phyloP scores from a whole-genome alignment of 371 early-diverging fungal genomes.

The Mortierella sp. region DNA sequence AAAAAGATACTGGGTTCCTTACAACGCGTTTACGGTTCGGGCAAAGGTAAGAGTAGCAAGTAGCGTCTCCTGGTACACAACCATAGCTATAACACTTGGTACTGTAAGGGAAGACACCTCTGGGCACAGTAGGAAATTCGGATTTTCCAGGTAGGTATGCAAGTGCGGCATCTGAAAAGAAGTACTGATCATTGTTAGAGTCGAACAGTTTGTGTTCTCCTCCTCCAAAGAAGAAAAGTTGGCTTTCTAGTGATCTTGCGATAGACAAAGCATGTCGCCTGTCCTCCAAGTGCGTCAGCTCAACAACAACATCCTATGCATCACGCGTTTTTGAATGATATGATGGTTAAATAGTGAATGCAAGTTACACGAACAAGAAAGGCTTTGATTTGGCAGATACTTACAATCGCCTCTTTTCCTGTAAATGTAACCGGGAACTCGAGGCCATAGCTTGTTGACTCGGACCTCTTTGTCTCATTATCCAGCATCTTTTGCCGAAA shows the following conservation, averaged over 20 bases:
- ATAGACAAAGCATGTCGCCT: constrained; percentile 53
- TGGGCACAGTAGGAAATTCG: constrained; percentile 43
- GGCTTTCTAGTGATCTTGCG: constrained; percentile 42
- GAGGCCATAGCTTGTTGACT: constrained; percentile 74
- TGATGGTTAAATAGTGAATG: background rate
- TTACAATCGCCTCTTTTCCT: constrained; percentile 88
- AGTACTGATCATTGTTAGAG: constrained; percentile 52
- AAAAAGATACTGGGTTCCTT: constrained; percentile 7
- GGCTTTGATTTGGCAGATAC: constrained; percentile 24
- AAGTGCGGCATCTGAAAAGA: constrained; percentile 43
- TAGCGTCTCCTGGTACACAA: constrained; percentile 37
- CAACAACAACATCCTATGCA: constrained; percentile 46
- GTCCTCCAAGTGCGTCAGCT: constrained; percentile 46
- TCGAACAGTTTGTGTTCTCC: constrained; percentile 44
- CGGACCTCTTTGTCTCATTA: constrained; percentile 46
- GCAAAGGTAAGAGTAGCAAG: constrained; percentile 55
- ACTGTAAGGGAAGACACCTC: constrained; percentile 49
- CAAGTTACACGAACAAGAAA: background rate
- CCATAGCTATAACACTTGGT: constrained; percentile 40
- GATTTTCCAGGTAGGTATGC: constrained; percentile 45
- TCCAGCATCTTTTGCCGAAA: constrained; percentile 53
- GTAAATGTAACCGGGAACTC: constrained; percentile 86
- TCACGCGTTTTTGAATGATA: background rate
- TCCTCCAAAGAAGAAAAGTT: constrained; percentile 48
- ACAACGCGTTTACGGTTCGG: constrained; percentile 45